These are phyloP conservation scores for Coniochaeta sp. DNA, from an alignment of 2,329 filamentous ascomycete genomes.

Conservation along the genomic window DNA sequence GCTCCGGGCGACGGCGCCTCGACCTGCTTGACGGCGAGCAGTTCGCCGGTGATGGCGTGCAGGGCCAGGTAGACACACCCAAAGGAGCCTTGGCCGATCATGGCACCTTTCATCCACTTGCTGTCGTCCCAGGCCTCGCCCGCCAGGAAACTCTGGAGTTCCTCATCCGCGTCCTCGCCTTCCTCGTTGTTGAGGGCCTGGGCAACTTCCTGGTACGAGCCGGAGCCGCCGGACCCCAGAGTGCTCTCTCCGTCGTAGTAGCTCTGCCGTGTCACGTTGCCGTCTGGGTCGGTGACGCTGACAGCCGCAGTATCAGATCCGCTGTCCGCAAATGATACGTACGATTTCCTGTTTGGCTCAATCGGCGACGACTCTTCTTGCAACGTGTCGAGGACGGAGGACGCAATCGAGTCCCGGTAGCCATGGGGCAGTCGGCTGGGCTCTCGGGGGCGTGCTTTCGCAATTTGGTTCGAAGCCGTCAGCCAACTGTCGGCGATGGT, in stretches of 20 bases:
- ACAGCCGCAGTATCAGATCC: constrained; percentile 63
- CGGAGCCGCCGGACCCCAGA: constrained; percentile 46
- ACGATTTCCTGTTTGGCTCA: constrained; percentile 88
- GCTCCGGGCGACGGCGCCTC: constrained; percentile 75
- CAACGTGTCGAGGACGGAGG: constrained; percentile 79
- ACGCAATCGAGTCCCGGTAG: constrained; percentile 83
- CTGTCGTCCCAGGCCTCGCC: constrained; percentile 93
- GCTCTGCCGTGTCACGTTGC: constrained; percentile 62
- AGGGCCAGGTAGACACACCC: constrained; percentile 92
- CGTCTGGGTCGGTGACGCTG: constrained; percentile 71
- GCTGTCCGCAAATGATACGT: constrained; percentile 80
- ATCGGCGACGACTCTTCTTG: constrained; percentile 79
- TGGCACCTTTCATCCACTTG: constrained; percentile 98
- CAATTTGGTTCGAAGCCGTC: constrained; percentile 48
- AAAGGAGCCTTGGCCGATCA: constrained; percentile 96
- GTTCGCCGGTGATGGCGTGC: constrained; percentile 91
- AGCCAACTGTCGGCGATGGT: constrained; percentile 95
- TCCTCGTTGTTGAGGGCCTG: constrained; percentile 82
- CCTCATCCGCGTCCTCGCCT: constrained; percentile 85
- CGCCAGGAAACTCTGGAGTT: constrained; percentile 81
- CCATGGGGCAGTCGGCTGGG: constrained; percentile 43
- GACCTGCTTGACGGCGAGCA: constrained; percentile 97
- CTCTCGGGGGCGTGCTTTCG: constrained; percentile 39
- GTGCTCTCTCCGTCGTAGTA: constrained; percentile 80
- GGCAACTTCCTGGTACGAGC: constrained; percentile 76